Base-by-base conservation (phyloP, 176 grass and related monocot genomes). In the Carex parvula region DNA sequence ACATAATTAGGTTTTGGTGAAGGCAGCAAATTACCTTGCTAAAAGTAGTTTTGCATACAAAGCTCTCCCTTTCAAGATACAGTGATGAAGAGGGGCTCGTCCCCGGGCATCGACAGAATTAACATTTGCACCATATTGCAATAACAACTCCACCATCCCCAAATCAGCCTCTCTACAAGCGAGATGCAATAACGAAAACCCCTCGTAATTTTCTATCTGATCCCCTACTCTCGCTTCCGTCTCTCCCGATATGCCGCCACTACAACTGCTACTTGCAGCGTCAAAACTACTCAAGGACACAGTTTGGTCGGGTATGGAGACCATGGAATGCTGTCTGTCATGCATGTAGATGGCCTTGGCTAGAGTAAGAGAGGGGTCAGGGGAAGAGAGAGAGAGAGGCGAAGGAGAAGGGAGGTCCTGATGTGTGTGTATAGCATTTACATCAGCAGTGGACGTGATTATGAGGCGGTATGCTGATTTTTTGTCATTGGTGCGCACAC, bases 121-220 rank as follows among this genome's bases (percentile, higher is more conserved):
- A 58, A 92, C 71, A 79, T 88, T 91, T 30, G 97, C 93, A 3
- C 97, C 93, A 68, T 99, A 99, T 79, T 99, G 97, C 88, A 99
- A 61, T 44, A 99, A 91, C 37, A 99, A 91, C 67, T 99, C 97
- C 87, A 96, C 88, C 97, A 99, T 96, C 10, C 97, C 93, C 39
- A 99, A 80, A 69, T 99, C 97, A 37, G 77, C 91, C 22, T 86
- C 86, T 11, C 84, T 84, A 57, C 97, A 99, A 50, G 97, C 97
- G 68, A 99, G 83, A 84, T 99, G 97, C 82, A 99, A 89, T 83
- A 99, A 79, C 52, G 93, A 90, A 59, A 94, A 89, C 22, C 97
- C 97, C 52, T 96, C 93, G 2, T 57, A 68, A 50, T 21, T 85
- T 16, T 90, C 96, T 60, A 33, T 21, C 79, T 81, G 33, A 60